Percentiles rank a stretch among this genome's conserved stretches.
Conservation (phyloP, 1,139 yeast genomes). For the Taphrina deformans region DNA sequence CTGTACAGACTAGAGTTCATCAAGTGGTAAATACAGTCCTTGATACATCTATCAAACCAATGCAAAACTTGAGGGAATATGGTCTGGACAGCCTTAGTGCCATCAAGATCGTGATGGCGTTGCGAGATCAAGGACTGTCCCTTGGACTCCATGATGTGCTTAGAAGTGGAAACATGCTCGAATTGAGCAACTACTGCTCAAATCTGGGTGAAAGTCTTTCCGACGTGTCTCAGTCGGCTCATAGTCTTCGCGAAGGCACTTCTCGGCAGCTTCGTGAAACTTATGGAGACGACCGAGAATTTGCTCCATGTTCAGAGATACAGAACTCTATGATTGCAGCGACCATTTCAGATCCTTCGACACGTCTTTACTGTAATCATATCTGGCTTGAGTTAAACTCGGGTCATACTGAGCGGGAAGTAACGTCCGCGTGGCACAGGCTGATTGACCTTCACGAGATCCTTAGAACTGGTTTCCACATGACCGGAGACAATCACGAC, state of each 20-base stretch:
- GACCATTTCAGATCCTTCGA: constrained; percentile 27
- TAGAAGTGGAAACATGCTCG: neutral
- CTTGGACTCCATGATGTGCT: constrained; percentile 16
- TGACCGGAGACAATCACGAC: neutral
- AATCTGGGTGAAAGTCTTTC: neutral
- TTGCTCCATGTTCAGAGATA: constrained; percentile 35
- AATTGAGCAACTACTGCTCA: neutral
- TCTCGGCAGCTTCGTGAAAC: neutral
- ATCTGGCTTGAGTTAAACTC: constrained; percentile 11
- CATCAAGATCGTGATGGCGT: constrained; percentile 22
- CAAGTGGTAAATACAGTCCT: neutral
- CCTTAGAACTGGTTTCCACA: constrained; percentile 39
- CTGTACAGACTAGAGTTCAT: neutral
- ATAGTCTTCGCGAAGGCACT: neutral
- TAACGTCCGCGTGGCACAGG: constrained; percentile 26
- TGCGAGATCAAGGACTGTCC: neutral
- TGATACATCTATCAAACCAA: neutral
- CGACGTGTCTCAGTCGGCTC: neutral
- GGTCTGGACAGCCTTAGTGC: constrained; percentile 29
- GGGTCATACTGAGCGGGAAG: neutral
- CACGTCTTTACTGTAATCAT: constrained; percentile 36
- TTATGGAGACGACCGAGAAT: constrained; percentile 2
- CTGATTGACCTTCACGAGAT: constrained; percentile 37
- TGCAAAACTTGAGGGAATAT: neutral
- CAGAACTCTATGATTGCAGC: constrained; percentile 38